These are phyloP conservation scores for Taphrina sp. DNA, from an alignment of 1,139 yeast genomes.

Conservation along the genomic window DNA sequence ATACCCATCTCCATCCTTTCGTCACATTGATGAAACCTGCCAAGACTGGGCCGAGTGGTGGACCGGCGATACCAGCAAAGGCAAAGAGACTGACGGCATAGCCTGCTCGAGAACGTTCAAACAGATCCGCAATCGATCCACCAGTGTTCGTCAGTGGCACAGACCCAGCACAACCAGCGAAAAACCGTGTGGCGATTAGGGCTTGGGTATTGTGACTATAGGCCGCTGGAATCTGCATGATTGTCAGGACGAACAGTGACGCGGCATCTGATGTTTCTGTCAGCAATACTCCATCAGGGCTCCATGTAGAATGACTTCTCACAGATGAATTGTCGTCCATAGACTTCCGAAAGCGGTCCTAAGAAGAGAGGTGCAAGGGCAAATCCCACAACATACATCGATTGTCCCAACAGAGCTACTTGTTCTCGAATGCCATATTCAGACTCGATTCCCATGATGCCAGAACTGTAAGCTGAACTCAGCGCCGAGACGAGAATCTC, in stretches of 20 bases:
- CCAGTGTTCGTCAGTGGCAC: slow-evolving; percentile 88
- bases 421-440: background rate
- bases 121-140: slow-evolving; percentile 73
- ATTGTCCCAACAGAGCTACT: slow-evolving; percentile 6
- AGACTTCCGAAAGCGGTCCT: slow-evolving; percentile 61
- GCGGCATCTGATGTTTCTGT: too few relatives aligned
- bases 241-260: slow-evolving; percentile 53
- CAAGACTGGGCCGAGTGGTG: slow-evolving; percentile 71
- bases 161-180: slow-evolving; percentile 75
- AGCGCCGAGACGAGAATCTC: background rate
- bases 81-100: slow-evolving; percentile 51
- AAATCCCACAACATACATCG: slow-evolving; percentile 40
- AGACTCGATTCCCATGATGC: background rate
- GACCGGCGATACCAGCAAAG: slow-evolving; percentile 60
- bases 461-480: background rate
- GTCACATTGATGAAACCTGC: slow-evolving; percentile 72
- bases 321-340: slow-evolving; percentile 58
- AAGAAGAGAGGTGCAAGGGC: slow-evolving; percentile 66
- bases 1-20: slow-evolving; percentile 67
- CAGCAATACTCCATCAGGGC: too few relatives aligned
- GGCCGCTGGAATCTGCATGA: slow-evolving; percentile 61
- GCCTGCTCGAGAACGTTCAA: slow-evolving; percentile 66
- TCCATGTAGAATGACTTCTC: too few relatives aligned
- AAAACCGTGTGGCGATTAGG: slow-evolving; percentile 64
- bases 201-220: slow-evolving; percentile 52